Conservation (phyloP, 2,329 filamentous ascomycete species). For the Cladophialophora exuberans region DNA sequence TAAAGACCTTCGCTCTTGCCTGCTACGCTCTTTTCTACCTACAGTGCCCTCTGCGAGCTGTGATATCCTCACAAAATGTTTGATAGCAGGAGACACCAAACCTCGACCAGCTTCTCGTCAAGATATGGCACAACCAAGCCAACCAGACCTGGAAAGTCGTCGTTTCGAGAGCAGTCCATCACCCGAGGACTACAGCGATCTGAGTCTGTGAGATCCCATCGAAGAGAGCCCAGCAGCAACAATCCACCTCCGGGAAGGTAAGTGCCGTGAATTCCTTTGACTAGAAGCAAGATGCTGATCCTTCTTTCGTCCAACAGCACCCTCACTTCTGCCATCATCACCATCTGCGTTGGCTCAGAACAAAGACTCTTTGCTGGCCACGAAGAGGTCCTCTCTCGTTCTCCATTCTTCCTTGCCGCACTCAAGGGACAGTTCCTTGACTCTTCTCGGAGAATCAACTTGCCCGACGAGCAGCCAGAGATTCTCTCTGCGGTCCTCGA, state of each 20-base stretch:
- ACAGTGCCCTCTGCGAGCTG: background rate
- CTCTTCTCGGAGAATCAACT: conserved; percentile 70
- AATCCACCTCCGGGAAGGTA: conserved; percentile 43
- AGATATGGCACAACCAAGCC: conserved; percentile 48
- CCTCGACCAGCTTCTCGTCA: conserved; percentile 43
- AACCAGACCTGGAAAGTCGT: conserved; percentile 38
- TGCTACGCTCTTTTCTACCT: background rate
- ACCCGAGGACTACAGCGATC: conserved; percentile 27
- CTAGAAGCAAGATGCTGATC: conserved; percentile 8
- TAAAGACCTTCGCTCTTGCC: background rate
- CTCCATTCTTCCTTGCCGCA: conserved; percentile 74
- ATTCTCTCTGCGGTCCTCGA: conserved; percentile 89
- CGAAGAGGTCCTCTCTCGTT: conserved; percentile 78
- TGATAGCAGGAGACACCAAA: conserved; percentile 30
- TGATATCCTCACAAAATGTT: conserved; percentile 19
- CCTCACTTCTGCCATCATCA: conserved; percentile 72
- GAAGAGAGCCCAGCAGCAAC: conserved; percentile 35
- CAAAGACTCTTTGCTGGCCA: conserved; percentile 90
- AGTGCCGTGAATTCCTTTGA: conserved; percentile 22
- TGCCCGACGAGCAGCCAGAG: conserved; percentile 85
- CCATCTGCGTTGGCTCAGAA: conserved; percentile 76
- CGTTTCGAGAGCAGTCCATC: conserved; percentile 38
- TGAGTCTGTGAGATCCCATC: conserved; percentile 29
- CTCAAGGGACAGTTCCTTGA: conserved; percentile 67
- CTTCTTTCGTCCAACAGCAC: conserved; percentile 45